These are phyloP conservation scores for Lentinus brumalis DNA, from an alignment of 768 basidiomycete genomes.

Conservation along the genomic window DNA sequence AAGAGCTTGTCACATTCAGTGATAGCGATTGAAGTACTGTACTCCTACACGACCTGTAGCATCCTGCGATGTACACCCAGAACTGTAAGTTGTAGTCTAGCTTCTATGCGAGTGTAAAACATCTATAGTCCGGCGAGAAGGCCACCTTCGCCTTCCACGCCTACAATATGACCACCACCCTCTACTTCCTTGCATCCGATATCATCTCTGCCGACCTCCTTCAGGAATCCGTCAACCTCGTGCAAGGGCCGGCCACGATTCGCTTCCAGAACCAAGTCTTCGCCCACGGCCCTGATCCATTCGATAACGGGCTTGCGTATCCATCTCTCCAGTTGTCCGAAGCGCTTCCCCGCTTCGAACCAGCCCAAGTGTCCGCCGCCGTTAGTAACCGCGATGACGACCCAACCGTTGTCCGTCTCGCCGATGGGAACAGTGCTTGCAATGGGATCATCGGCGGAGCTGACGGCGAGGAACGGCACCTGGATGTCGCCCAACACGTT, in stretches of 20 bases:
- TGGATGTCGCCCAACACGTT: conserved; percentile 56
- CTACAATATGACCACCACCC: conserved; percentile 54
- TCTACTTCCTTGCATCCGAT: conserved; percentile 62
- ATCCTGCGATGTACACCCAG: neutral
- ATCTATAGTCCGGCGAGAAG: conserved; percentile 61
- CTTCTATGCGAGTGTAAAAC: conserved; percentile 9
- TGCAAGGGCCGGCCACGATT: conserved; percentile 37
- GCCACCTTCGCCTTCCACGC: conserved; percentile 54
- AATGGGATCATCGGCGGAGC: conserved; percentile 78
- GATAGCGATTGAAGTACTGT: conserved; percentile 73
- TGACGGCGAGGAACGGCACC: conserved; percentile 77
- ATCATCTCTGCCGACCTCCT: conserved; percentile 56
- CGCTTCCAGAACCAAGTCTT: conserved; percentile 46
- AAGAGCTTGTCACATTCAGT: conserved; percentile 71
- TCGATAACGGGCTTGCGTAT: conserved; percentile 71
- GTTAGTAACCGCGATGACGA: conserved; percentile 61
- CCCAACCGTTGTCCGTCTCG: conserved; percentile 51
- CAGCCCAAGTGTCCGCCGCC: conserved; percentile 83
- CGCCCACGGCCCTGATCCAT: conserved; percentile 63
- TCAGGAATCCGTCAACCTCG: conserved; percentile 61
- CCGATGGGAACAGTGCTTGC: conserved; percentile 64
- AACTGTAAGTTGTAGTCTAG: conserved; percentile 14
- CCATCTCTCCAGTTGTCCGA: conserved; percentile 50
- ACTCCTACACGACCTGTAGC: conserved; percentile 7
- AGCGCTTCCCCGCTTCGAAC: conserved; percentile 50